Conservation (phyloP, 2,329 filamentous ascomycete species). For the Pestalotiopsis sp. region DNA sequence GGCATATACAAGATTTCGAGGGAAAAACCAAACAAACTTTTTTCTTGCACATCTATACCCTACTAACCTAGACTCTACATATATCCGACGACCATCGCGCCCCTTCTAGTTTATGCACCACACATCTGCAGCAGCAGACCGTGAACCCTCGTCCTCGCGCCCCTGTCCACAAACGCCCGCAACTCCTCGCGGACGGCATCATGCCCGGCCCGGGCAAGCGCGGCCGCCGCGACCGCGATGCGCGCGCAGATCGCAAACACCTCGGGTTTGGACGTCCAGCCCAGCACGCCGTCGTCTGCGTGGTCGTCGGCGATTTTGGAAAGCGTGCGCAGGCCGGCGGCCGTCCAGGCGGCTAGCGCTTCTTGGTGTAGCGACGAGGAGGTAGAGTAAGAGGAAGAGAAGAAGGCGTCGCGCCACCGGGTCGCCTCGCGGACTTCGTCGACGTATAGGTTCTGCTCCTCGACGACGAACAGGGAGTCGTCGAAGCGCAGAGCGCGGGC, state of each 20-base stretch:
- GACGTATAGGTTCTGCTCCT: constrained; percentile 93
- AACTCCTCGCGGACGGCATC: constrained; percentile 21
- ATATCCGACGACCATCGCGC: too few relatives aligned
- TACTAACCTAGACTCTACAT: neutral
- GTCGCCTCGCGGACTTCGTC: constrained; percentile 77
- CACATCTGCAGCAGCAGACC: constrained; percentile 30
- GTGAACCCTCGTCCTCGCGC: constrained; percentile 21
- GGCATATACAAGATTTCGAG: too few relatives aligned
- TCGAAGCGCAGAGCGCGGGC: constrained; percentile 53
- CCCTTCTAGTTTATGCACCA: neutral
- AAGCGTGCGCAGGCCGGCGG: constrained; percentile 50
- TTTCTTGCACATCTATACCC: neutral
- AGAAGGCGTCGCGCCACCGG: constrained; percentile 65
- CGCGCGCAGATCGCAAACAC: constrained; percentile 64
- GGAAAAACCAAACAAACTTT: neutral
- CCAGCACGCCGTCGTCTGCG: constrained; percentile 64
- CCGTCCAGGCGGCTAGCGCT: constrained; percentile 49
- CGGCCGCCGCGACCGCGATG: constrained; percentile 42
- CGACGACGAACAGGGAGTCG: constrained; percentile 77
- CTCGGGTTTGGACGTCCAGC: constrained; percentile 71
- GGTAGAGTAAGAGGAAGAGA: neutral
- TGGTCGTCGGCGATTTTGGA: constrained; percentile 23
- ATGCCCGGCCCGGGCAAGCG: constrained; percentile 27
- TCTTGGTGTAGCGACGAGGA: neutral
- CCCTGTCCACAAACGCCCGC: constrained; percentile 24